A percentile compares a stretch with the other conserved stretches of the same genome.
These are phyloP conservation scores for Nadsonia commutata DNA, from an alignment of 1,139 yeast species.

Conservation along the genomic window DNA sequence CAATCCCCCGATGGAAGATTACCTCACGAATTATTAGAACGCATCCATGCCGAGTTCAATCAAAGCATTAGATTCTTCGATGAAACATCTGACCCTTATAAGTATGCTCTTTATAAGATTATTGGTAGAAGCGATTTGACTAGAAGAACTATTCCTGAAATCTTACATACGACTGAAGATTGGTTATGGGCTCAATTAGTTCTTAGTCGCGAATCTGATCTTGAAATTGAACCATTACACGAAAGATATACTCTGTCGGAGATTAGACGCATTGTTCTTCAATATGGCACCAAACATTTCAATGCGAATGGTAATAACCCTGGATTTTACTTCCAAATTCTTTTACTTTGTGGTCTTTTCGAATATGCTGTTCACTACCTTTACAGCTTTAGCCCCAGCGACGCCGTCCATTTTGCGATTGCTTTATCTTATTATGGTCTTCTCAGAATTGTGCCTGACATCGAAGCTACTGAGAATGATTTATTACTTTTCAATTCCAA, in stretches of 20 bases:
- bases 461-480: slow-evolving; percentile 12
- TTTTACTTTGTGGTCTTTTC: slow-evolving; percentile 64
- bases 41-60: slow-evolving; percentile 67
- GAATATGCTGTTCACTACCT: slow-evolving; percentile 69
- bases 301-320: slow-evolving; percentile 51
- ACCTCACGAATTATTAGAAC: slow-evolving; percentile 53
- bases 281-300: slow-evolving; percentile 63
- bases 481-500: slow-evolving; percentile 13
- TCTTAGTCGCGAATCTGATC: slow-evolving; percentile 45
- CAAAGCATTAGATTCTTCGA: slow-evolving; percentile 63
- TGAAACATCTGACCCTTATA: slow-evolving; percentile 66
- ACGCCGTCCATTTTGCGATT: slow-evolving; percentile 81
- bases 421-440: slow-evolving; percentile 67
- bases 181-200: slow-evolving; percentile 93
- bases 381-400: slow-evolving; percentile 57
- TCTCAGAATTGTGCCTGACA: slow-evolving; percentile 29
- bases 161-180: slow-evolving; percentile 77
- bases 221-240: slow-evolving; percentile 36
- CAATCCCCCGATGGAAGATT: slow-evolving; percentile 41
- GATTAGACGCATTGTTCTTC: slow-evolving; percentile 55
- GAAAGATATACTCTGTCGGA: slow-evolving; percentile 63
- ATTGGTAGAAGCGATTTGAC: slow-evolving; percentile 82
- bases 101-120: slow-evolving; percentile 79
- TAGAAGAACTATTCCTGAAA: slow-evolving; percentile 61
- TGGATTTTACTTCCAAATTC: slow-evolving; percentile 53